Percentiles rank a stretch among this genome's conserved stretches.
Evolutionary conservation across 306 rosid species (phyloP).

Genomic region (Cucurbita argyrosperma): DNA sequence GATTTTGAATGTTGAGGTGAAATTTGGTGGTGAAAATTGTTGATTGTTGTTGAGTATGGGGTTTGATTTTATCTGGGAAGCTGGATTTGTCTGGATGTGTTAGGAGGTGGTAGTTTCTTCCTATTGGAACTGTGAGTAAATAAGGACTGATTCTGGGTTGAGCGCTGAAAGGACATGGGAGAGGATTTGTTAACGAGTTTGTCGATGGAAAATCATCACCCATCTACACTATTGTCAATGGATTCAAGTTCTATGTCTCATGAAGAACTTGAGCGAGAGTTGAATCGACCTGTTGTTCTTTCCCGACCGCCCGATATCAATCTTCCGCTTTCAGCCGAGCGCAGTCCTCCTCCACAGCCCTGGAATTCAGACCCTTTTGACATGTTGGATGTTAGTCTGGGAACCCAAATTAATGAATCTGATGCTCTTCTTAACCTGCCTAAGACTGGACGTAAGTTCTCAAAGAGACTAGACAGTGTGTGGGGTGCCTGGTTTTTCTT

Average conservation of each 20-base stretch:
- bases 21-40: not conserved
- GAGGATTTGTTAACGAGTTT: slow-evolving; percentile 22
- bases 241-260: slow-evolving; percentile 91
- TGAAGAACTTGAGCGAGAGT: slow-evolving; percentile 80
- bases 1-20: not conserved
- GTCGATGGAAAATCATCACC: slow-evolving; percentile 79
- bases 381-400: slow-evolving; percentile 70
- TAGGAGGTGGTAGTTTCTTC: slow-evolving; percentile 1
- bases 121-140: not conserved
- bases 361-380: slow-evolving; percentile 73
- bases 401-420: slow-evolving; percentile 59
- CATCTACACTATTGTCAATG: slow-evolving; percentile 82
- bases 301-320: slow-evolving; percentile 77
- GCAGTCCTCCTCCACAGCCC: slow-evolving; percentile 66
- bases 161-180: slow-evolving; percentile 14
- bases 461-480: slow-evolving; percentile 66
- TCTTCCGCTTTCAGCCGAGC: slow-evolving; percentile 69
- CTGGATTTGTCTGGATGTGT: not conserved
- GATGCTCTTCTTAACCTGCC: slow-evolving; percentile 48
- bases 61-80: not conserved
- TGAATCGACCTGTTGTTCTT: slow-evolving; percentile 58
- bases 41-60: not conserved
- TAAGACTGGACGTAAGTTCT: slow-evolving; percentile 63
- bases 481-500: slow-evolving; percentile 99
- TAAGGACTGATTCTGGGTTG: not conserved